Evolutionary conservation across 2,329 filamentous ascomycete species (phyloP), one percentile per base, ranked within the genome.

Genomic region (Boeremia exigua): DNA sequence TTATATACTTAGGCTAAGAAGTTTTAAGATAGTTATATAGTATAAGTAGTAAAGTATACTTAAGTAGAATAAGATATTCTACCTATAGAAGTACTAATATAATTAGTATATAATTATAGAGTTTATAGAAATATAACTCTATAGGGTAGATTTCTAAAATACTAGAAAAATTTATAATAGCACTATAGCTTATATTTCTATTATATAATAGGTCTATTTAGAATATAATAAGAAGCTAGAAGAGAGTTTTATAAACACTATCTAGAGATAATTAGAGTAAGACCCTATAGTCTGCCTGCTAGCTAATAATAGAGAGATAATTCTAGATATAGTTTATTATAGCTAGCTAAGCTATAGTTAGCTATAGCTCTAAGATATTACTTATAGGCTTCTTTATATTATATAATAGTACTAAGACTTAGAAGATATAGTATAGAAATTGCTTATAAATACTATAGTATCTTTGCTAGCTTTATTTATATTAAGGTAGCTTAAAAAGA

Each of bases 141-240:
- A 33, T 42, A 33, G 48, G 54, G 40, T 53, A 11, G 6, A 57
- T 53, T 23, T 45, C 54, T 6, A 57, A 25, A 19, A 49, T 49
- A 12, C 54, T 29, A 36, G 44, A 53, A 29, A 57, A 57, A n/a
- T 57, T 32, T 5, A 57, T 33, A 10, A 53, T 53, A 17, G 54
- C 44, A 29, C 28, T 57, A 30, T 23, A 15, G 29, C 25, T 34
- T 28, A 53, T 49, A 14, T 46, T 53, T 42, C 48, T 23, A 32
- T 57, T 32, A 10, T 34, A 28, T 12, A 29, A 57, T 4, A 54
- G 25, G 28, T 58, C 47, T 38, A n/a, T 54, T 50, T 17, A 58
- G 56, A 58, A 58, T 30, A 58, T 51, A 3, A 58, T 19, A 48
- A 54, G 56, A 48, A 58, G 50, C 15, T 54, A 27, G 33, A 58